Base-by-base conservation (phyloP, 1,284 basidiomycete genomes). In the Moniliella sp. region DNA sequence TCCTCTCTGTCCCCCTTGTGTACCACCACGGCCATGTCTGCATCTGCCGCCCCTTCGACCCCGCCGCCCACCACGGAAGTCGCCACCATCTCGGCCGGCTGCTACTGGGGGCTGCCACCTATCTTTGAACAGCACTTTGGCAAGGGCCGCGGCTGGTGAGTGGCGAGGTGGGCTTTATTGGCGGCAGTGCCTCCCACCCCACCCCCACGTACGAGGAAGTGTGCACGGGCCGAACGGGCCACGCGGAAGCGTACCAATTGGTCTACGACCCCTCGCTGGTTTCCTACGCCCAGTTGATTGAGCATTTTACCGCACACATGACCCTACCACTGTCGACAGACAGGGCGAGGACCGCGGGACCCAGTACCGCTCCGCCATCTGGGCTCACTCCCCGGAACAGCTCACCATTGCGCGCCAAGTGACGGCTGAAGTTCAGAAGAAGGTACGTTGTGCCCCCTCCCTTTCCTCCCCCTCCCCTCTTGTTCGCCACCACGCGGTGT, bases 311-410 rank as follows among this genome's bases (percentile, higher is more conserved):
- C 72, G 86, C 28, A 86, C 80, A 0, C 88, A 97, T 57, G 84
- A 94, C 51, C 82, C 88, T 1, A 91, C 83, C 15, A 80, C 56
- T 35, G 34, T 52, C 27, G 53, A 61, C 36, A 40, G 42, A 23
- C 62, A 63, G 42, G 62, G 62, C 16, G 48, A 48, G 18, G 62
- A 63, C 37, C 39, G 47, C 13, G 61, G 61, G 12, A 52, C 58
- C 4, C 57, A 94, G 62, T 94, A 94, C 63, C 78, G 88, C 33
- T 84, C 81, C 2, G 81, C 74, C 14, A 86, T 97, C 58, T 94
- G 84, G 64, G 76, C 73, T 25, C 67, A 79, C 50, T 70, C 72
- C 1, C 67, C 71, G 1, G 76, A 79, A 51, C 88, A 97, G 62
- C 67, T 67, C 29, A 61, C 67, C 28, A 71, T 74, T 30, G 86